A percentile compares a stretch with the other conserved stretches of the same genome.
Evolutionary conservation across 768 basidiomycete genomes (phyloP).

Genomic region (Pleurotus pulmonarius): DNA sequence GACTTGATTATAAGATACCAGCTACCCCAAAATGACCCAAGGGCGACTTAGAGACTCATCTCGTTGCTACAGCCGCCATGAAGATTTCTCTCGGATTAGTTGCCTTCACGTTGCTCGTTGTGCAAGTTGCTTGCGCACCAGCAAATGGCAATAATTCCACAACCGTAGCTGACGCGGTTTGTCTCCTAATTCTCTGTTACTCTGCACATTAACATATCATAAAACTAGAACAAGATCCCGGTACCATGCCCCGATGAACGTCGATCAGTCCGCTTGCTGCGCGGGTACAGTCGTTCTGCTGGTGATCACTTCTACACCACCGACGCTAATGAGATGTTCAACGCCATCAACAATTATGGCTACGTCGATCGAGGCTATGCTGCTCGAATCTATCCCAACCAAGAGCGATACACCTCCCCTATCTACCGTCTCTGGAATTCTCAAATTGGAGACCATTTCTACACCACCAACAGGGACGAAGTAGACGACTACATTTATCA

Average conservation of each 20-base stretch:
- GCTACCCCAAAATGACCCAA: no score
- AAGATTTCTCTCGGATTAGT: no score
- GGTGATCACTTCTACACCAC: slow-evolving; percentile 7
- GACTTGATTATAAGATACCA: no score
- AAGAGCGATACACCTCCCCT: slow-evolving; percentile 6
- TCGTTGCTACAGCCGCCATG: no score
- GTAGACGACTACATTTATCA: neutral
- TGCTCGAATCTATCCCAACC: slow-evolving; percentile 6
- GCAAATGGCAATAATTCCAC: no score
- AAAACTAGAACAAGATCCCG: neutral
- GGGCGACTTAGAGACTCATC: no score
- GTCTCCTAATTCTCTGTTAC: no score
- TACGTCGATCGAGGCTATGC: neutral
- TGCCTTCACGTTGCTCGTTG: no score
- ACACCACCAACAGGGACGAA: slow-evolving; percentile 11
- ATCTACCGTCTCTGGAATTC: slow-evolving; percentile 13
- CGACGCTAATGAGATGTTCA: neutral
- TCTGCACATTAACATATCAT: no score
- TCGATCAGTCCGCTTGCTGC: neutral
- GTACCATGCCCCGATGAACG: neutral
- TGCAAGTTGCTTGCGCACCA: no score
- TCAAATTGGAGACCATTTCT: slow-evolving; percentile 8
- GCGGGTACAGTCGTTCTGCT: neutral
- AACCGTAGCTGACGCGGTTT: no score
- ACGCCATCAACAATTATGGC: neutral